phyloP scores from a whole-genome alignment of 257 asterid genomes.

The Galeopsis tetrahit region DNA sequence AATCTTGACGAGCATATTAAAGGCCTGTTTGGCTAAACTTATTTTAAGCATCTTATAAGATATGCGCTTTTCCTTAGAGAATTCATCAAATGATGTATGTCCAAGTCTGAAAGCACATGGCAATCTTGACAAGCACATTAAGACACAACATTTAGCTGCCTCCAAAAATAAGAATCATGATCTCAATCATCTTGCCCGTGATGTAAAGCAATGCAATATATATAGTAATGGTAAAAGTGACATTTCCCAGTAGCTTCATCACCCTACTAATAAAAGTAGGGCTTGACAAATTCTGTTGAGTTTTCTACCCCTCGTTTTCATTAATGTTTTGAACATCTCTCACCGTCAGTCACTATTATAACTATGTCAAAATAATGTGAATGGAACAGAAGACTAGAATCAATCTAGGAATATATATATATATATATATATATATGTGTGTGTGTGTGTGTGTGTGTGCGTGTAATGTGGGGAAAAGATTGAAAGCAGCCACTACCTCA shows the following conservation, averaged over 20 bases:
- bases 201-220: background rate
- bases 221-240: background rate
- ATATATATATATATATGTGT: no score
- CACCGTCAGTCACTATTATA: background rate
- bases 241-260: background rate
- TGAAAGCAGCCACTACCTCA: slow-evolving; percentile 58
- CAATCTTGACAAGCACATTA: slow-evolving; percentile 9
- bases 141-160: slow-evolving; percentile 1
- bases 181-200: slow-evolving; percentile 13
- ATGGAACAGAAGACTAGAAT: slow-evolving; percentile 11
- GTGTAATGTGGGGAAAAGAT: background rate
- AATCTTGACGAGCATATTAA: slow-evolving; percentile 3
- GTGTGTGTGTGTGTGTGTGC: no score
- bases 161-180: background rate
- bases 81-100: background rate
- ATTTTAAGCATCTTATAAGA: background rate
- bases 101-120: slow-evolving; percentile 17
- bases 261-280: no score
- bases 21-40: no score
- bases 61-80: slow-evolving; percentile 7
- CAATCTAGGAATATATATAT: background rate
- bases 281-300: no score
- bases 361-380: background rate
- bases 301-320: background rate
- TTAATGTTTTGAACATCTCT: slow-evolving; percentile 1